These are phyloP conservation scores for Didymella pinodella DNA, from an alignment of 2,329 filamentous ascomycete species.

Conservation along the genomic window DNA sequence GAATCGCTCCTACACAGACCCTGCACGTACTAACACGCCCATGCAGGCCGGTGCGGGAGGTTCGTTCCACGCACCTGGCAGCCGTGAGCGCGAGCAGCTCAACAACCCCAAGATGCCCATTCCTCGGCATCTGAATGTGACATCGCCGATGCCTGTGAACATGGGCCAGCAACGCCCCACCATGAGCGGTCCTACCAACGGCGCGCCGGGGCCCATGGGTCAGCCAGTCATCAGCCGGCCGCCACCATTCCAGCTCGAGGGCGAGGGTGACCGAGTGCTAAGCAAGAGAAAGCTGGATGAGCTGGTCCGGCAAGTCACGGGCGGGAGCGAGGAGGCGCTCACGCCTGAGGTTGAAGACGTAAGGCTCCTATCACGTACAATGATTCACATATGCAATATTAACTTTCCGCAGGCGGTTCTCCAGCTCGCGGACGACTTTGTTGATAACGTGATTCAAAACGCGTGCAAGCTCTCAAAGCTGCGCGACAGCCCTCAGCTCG, in stretches of 20 bases:
- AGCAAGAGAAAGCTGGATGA: constrained; percentile 98
- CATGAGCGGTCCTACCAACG: constrained; percentile 77
- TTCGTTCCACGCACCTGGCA: constrained; percentile 45
- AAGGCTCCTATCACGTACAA: constrained; percentile 43
- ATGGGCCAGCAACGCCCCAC: constrained; percentile 82
- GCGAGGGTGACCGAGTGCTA: constrained; percentile 90
- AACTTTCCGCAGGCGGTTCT: constrained; percentile 73
- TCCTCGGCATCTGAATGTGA: constrained; percentile 78
- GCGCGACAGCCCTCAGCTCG: constrained; percentile 86
- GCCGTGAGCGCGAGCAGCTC: constrained; percentile 50
- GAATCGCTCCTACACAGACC: constrained; percentile 49
- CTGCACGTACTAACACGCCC: constrained; percentile 46
- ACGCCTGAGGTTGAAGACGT: constrained; percentile 97
- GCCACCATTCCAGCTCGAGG: constrained; percentile 85
- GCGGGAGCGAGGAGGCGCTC: constrained; percentile 78
- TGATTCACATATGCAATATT: constrained; percentile 13
- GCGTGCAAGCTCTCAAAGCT: constrained; percentile 94
- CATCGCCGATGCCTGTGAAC: constrained; percentile 75
- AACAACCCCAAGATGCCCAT: constrained; percentile 77
- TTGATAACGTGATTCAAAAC: constrained; percentile 86
- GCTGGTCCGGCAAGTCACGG: constrained; percentile 90
- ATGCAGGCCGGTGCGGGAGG: constrained; percentile 43
- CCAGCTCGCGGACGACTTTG: constrained; percentile 89
- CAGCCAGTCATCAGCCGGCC: constrained; percentile 85
- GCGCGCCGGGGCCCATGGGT: constrained; percentile 81